These are phyloP conservation scores for Lipomyces japonicus DNA, from an alignment of 805 yeast species.

Conservation along the genomic window DNA sequence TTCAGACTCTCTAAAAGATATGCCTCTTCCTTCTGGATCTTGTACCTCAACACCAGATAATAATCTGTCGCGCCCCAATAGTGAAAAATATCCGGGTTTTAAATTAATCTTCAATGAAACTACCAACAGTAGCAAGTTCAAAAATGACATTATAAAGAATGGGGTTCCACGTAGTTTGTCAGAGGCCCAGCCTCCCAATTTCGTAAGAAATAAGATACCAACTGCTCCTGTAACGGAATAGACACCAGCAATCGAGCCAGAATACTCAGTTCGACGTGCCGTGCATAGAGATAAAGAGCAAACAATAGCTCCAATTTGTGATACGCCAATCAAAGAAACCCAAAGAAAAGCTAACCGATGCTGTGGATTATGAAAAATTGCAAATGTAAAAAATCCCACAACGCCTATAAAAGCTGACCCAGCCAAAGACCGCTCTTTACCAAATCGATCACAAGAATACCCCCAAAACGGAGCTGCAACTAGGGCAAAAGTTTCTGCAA, in stretches of 20 bases:
- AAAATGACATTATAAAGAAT: constrained; percentile 49
- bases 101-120: no score
- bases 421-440: constrained; percentile 40
- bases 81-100: no score
- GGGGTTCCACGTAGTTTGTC: constrained; percentile 53
- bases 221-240: constrained; percentile 65
- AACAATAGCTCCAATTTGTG: constrained; percentile 61
- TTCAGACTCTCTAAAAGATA: no score
- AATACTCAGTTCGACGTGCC: constrained; percentile 44
- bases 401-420: constrained; percentile 46
- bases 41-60: no score
- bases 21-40: no score
- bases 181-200: constrained; percentile 58
- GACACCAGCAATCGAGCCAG: constrained; percentile 68
- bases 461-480: constrained; percentile 67
- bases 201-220: constrained; percentile 59
- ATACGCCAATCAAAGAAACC: constrained; percentile 50
- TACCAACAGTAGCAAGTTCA: constrained; percentile 35
- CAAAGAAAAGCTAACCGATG: constrained; percentile 39
- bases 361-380: constrained; percentile 39
- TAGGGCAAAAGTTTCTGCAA: constrained; percentile 55
- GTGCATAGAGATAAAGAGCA: constrained; percentile 61
- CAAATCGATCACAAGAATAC: constrained; percentile 47
- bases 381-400: constrained; percentile 43
- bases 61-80: no score